These are phyloP conservation scores for Lentinula raphanica DNA, from an alignment of 768 basidiomycete species.

Conservation along the genomic window DNA sequence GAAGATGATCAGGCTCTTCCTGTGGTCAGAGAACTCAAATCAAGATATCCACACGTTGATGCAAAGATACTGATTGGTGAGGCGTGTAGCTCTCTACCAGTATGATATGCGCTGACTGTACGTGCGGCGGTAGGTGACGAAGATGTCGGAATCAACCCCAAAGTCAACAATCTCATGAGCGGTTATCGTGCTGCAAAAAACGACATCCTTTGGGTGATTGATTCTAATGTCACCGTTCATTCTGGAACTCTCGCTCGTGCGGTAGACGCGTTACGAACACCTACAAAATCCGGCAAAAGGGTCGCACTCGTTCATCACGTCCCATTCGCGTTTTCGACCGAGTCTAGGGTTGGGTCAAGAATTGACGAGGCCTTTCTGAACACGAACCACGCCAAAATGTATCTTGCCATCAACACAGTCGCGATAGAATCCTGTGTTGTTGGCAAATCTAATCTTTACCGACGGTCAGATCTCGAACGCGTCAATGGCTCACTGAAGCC, in stretches of 20 bases:
- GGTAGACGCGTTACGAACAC: conserved; percentile 64
- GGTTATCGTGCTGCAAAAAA: conserved; percentile 76
- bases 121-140: conserved; percentile 56
- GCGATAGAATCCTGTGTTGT: conserved; percentile 93
- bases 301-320: conserved; percentile 94
- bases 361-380: conserved; percentile 94
- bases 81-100: conserved; percentile 13
- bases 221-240: conserved; percentile 85
- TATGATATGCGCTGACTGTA: too few species aligned
- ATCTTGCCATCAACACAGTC: conserved; percentile 86
- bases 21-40: conserved; percentile 72
- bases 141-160: conserved; percentile 88
- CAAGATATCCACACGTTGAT: conserved; percentile 72
- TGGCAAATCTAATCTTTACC: conserved; percentile 93
- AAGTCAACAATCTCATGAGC: conserved; percentile 92
- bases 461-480: conserved; percentile 79
- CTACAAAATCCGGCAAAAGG: conserved; percentile 37
- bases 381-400: conserved; percentile 98
- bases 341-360: conserved; percentile 67
- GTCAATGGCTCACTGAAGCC: conserved; percentile 65
- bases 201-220: conserved; percentile 94
- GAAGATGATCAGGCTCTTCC: conserved; percentile 83
- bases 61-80: conserved; percentile 74
- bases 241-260: conserved; percentile 78
- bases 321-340: conserved; percentile 77